These are phyloP conservation scores for Colletotrichum melonis DNA, from an alignment of 2,329 filamentous ascomycete genomes.

Conservation along the genomic window DNA sequence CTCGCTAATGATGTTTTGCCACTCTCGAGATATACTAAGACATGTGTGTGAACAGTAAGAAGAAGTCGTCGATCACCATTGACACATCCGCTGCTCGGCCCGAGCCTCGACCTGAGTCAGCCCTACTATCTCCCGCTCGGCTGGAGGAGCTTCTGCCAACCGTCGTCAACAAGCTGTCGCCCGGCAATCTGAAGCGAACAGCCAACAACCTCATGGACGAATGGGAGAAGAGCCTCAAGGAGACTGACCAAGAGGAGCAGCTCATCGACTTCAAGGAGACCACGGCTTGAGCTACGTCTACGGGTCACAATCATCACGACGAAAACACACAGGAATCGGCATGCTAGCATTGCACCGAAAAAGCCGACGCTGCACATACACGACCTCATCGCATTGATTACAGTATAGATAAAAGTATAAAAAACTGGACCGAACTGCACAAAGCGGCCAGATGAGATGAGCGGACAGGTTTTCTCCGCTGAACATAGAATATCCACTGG, in stretches of 20 bases:
- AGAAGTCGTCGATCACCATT: slow-evolving; percentile 44
- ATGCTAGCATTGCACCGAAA: neutral
- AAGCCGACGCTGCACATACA: neutral
- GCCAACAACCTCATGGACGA: slow-evolving; percentile 90
- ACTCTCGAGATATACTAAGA: slow-evolving; percentile 29
- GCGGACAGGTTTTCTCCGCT: slow-evolving; percentile 22
- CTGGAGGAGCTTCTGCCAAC: slow-evolving; percentile 73
- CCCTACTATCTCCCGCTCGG: slow-evolving; percentile 51
- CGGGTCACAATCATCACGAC: neutral
- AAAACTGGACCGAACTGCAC: slow-evolving; percentile 14
- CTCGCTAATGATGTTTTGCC: slow-evolving; percentile 17
- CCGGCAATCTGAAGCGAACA: slow-evolving; percentile 82
- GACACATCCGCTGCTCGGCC: slow-evolving; percentile 40
- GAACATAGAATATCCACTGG: slow-evolving; percentile 8
- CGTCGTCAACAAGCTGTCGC: slow-evolving; percentile 76
- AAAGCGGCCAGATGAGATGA: slow-evolving; percentile 20
- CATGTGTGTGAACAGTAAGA: slow-evolving; percentile 42
- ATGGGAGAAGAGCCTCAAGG: slow-evolving; percentile 81
- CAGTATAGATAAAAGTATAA: slow-evolving; percentile 32
- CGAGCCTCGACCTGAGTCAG: slow-evolving; percentile 18
- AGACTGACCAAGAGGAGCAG: slow-evolving; percentile 33
- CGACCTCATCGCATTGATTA: slow-evolving; percentile 1
- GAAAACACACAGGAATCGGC: neutral
- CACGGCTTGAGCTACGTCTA: slow-evolving; percentile 13
- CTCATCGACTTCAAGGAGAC: slow-evolving; percentile 35